A percentile compares a stretch with the other conserved stretches of the same genome.
Conservation (phyloP, 2,329 filamentous ascomycete species). For the Neonectria punicea region DNA sequence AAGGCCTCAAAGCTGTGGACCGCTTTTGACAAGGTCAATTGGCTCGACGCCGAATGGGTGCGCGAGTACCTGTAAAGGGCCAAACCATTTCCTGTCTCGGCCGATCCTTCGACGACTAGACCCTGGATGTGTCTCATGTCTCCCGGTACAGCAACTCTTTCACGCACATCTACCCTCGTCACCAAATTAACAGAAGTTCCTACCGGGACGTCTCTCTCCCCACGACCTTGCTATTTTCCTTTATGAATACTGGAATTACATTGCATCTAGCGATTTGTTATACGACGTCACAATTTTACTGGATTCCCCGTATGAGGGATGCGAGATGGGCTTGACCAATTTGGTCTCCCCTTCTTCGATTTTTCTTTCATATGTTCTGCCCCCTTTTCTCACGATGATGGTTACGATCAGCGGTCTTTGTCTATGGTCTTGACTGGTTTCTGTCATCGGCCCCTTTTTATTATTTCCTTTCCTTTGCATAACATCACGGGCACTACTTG, state of each 20-base stretch:
- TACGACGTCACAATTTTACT: constrained; percentile 18
- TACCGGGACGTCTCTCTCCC: constrained; percentile 16
- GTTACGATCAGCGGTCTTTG: constrained; percentile 27
- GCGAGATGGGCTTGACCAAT: constrained; percentile 11
- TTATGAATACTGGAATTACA: constrained; percentile 24
- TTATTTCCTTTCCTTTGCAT: constrained; percentile 29
- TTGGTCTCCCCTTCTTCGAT: constrained; percentile 4
- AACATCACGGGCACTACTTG: constrained; percentile 38
- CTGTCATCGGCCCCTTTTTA: constrained; percentile 22
- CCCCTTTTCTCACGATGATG: constrained; percentile 8
- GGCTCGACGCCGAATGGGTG: constrained; percentile 72
- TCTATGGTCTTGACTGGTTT: constrained; percentile 17
- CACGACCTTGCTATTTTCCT: constrained; percentile 27
- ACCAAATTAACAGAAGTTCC: constrained; percentile 3
- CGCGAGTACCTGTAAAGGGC: constrained; percentile 44
- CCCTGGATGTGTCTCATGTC: neutral
- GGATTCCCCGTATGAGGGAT: neutral
- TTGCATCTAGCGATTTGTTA: constrained; percentile 33
- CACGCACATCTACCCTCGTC: neutral
- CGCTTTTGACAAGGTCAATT: constrained; percentile 87
- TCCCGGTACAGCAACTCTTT: neutral
- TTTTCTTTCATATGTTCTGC: constrained; percentile 23
- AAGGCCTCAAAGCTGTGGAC: constrained; percentile 94
- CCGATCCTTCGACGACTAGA: neutral
- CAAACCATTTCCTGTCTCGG: neutral